phyloP scores from a whole-genome alignment of 495 filamentous ascomycete species.

The Aspergillus wentii region DNA sequence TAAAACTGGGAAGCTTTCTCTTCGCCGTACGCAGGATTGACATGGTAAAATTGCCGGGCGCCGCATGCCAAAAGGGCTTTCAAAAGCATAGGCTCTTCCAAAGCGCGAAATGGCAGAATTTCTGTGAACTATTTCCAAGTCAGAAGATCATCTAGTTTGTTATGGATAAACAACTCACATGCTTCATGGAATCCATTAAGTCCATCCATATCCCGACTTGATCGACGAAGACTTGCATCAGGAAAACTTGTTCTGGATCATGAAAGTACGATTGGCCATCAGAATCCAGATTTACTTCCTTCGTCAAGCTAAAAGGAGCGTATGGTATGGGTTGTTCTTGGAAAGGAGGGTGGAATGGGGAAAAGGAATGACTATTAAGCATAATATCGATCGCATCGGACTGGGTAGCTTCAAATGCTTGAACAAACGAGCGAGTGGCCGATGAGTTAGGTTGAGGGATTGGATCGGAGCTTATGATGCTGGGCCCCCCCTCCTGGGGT shows the following conservation, averaged over 20 bases:
- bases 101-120: conserved; percentile 72
- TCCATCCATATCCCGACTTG: conserved; percentile 96
- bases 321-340: conserved; percentile 15
- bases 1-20: conserved; percentile 81
- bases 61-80: conserved; percentile 90
- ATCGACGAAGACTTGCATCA: conserved; percentile 88
- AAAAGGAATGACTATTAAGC: conserved; percentile 21
- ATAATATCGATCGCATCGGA: conserved; percentile 18
- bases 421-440: conserved; percentile 33
- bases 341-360: conserved; percentile 25
- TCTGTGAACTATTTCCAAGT: conserved; percentile 68
- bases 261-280: conserved; percentile 53
- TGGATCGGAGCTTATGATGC: conserved; percentile 39
- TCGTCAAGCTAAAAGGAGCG: conserved; percentile 24
- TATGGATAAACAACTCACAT: conserved; percentile 60
- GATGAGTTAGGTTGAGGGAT: no score
- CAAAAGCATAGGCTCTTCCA: conserved; percentile 83
- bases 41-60: conserved; percentile 69
- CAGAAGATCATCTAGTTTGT: no score
- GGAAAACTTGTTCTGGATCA: conserved; percentile 69
- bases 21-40: conserved; percentile 64
- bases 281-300: conserved; percentile 8
- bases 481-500: no score
- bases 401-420: conserved; percentile 24
- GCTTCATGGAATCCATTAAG: conserved; percentile 78